Evolutionary conservation across 2,329 filamentous ascomycete genomes (phyloP).

Genomic region (Pseudopyrenochaeta lycopersici): DNA sequence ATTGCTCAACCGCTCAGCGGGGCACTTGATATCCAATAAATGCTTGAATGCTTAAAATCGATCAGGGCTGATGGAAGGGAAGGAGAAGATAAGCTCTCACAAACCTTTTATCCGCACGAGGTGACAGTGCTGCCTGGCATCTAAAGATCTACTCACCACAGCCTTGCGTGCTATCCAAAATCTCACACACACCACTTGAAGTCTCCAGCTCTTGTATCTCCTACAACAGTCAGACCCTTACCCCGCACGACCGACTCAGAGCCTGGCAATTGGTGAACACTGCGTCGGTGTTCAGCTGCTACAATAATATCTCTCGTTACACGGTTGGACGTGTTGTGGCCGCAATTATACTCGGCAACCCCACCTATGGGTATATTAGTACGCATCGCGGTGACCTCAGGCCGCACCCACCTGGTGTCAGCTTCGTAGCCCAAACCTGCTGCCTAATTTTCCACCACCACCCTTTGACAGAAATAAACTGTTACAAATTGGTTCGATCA

Average conservation of each 20-base stretch:
- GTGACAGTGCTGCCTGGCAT: slow-evolving; percentile 6
- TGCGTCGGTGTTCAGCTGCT: background rate
- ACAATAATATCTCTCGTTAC: slow-evolving; percentile 4
- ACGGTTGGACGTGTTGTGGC: slow-evolving; percentile 14
- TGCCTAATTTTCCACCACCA: slow-evolving; percentile 17
- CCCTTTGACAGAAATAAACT: slow-evolving; percentile 2
- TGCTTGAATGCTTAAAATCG: background rate
- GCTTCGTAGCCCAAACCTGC: slow-evolving; percentile 9
- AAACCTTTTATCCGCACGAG: slow-evolving; percentile 21
- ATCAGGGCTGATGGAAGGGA: background rate
- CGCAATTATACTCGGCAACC: background rate
- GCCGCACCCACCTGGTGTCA: slow-evolving; percentile 19
- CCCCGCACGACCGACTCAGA: slow-evolving; percentile 10
- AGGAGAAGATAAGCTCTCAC: slow-evolving; percentile 2
- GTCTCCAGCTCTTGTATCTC: slow-evolving; percentile 8
- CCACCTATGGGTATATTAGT: slow-evolving; percentile 5
- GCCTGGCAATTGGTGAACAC: slow-evolving; percentile 10
- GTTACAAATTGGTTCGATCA: slow-evolving; percentile 13
- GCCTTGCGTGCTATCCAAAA: slow-evolving; percentile 3
- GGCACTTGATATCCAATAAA: background rate
- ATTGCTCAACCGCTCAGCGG: background rate
- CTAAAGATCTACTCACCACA: background rate
- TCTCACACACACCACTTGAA: slow-evolving; percentile 6
- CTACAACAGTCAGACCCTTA: background rate
- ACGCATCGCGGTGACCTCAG: background rate